Evolutionary conservation across 176 grass and related monocot genomes (phyloP).

Genomic region (Phragmites australis): DNA sequence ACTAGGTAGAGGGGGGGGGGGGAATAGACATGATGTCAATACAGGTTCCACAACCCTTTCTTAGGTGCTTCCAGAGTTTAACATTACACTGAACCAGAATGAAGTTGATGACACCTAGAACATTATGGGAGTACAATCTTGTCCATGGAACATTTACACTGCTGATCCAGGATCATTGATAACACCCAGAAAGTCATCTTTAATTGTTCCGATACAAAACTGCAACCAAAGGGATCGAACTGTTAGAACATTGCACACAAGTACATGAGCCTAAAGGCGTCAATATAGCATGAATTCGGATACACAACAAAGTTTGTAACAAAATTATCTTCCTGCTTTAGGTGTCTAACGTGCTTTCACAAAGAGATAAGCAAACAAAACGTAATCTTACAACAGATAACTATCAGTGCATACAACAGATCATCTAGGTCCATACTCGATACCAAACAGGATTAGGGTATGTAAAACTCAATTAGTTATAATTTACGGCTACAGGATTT

Average conservation of each 20-base stretch:
- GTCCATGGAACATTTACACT: conserved; percentile 38
- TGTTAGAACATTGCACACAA: background rate
- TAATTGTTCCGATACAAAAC: conserved; percentile 99
- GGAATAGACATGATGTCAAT: too few relatives aligned
- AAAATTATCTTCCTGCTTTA: background rate
- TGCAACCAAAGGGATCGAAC: conserved; percentile 36
- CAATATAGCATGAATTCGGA: background rate
- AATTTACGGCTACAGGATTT: background rate
- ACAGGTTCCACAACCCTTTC: background rate
- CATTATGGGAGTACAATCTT: conserved; percentile 11
- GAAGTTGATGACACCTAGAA: background rate
- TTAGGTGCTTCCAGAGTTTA: background rate
- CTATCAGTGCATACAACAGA: background rate
- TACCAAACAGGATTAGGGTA: background rate
- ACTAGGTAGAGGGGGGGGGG: too few relatives aligned
- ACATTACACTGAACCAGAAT: background rate
- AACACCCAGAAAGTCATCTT: conserved; percentile 94
- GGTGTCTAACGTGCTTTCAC: background rate
- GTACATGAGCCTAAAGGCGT: background rate
- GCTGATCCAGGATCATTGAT: conserved; percentile 84
- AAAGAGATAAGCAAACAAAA: background rate
- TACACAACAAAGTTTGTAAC: background rate
- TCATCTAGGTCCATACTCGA: background rate
- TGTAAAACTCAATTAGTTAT: background rate
- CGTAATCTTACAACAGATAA: background rate